Percentiles rank a stretch among this genome's conserved stretches.
Evolutionary conservation across 2,329 filamentous ascomycete species (phyloP).

Genomic region (Harringtonia lauricola): DNA sequence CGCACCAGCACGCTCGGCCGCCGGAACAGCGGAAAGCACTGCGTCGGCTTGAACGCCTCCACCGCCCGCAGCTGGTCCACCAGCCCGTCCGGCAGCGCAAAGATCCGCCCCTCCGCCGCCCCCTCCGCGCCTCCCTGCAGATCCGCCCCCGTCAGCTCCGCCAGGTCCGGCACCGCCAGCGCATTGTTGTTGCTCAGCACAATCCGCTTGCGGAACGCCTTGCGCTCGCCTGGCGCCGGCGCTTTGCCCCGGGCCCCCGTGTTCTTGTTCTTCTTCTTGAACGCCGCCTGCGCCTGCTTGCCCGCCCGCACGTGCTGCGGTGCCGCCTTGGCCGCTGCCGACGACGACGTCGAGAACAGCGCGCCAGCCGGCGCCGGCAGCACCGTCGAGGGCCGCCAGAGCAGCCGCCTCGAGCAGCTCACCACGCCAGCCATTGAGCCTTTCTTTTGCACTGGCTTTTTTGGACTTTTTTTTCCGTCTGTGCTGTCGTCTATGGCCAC

Average conservation of each 20-base stretch:
- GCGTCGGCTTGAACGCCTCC: conserved; percentile 83
- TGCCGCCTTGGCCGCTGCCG: conserved; percentile 1
- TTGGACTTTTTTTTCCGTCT: background rate
- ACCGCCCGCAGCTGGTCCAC: conserved; percentile 74
- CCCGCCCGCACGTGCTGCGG: conserved; percentile 19
- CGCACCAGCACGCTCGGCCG: conserved; percentile 70
- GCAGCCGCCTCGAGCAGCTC: conserved; percentile 9
- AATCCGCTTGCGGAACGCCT: conserved; percentile 77
- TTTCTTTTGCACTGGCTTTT: background rate
- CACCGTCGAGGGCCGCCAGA: conserved; percentile 5
- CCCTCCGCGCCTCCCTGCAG: background rate
- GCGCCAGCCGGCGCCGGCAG: background rate
- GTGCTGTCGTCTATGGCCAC: background rate
- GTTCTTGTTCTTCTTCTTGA: conserved; percentile 34
- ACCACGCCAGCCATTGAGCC: conserved; percentile 7
- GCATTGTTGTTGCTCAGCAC: conserved; percentile 93
- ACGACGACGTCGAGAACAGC: conserved; percentile 25
- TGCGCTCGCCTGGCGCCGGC: conserved; percentile 68
- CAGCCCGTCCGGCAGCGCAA: conserved; percentile 55
- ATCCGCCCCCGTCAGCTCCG: conserved; percentile 44
- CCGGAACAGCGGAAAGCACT: conserved; percentile 80
- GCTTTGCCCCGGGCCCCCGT: conserved; percentile 40
- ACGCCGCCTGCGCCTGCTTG: conserved; percentile 29
- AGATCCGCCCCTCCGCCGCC: conserved; percentile 34
- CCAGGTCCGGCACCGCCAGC: conserved; percentile 59